Evolutionary conservation across 2,329 filamentous ascomycete species (phyloP), one percentile per base, ranked within the genome.

Genomic region (Alternaria infectoria): DNA sequence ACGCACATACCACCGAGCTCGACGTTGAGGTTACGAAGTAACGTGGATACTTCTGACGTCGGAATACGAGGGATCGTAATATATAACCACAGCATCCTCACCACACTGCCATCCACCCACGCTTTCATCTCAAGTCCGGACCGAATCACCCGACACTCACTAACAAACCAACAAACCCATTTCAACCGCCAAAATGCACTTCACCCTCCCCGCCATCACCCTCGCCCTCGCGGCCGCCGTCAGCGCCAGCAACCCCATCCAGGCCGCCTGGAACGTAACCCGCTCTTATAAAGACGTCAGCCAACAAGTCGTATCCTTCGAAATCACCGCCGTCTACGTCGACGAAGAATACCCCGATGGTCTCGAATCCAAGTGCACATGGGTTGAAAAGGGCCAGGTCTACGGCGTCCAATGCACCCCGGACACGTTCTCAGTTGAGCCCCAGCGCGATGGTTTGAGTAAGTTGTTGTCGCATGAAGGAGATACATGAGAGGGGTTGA

Each of bases 11-110:
- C 36, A 15, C 52, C 52, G 21, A 26, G 10, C n/a, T 43, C 25
- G 32, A 54, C 17, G 21, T 43, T 54, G 51, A 43, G 51, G 8
- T 25, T 43, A 54, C 51, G 32, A 54, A 12, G 51, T 54, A 43
- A 43, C 32, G 32, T 52, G 49, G 51, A 19, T 54, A 54, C 51
- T 54, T 54, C 51, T 43, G 51, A 54, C 51, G 51, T 43, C 51
- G 21, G 32, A 13, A 54, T 54, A 54, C 51, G 51, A 54, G 51
- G n/a, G 3, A 11, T 26, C 17, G 21, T 8, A 13, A 26, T 54
- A 54, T 43, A 54, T 43, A 54, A 54, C 10, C n/a, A 54, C 15
- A 3, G 0, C 7, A 25, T 43, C 51, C 36, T 7, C 19, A 25
- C 0, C 3, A n/a, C 30, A 15, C 2, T 3, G 13, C 28, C 21